Conservation (phyloP, 805 yeast genomes). For the Wickerhamiella kazuoi region DNA sequence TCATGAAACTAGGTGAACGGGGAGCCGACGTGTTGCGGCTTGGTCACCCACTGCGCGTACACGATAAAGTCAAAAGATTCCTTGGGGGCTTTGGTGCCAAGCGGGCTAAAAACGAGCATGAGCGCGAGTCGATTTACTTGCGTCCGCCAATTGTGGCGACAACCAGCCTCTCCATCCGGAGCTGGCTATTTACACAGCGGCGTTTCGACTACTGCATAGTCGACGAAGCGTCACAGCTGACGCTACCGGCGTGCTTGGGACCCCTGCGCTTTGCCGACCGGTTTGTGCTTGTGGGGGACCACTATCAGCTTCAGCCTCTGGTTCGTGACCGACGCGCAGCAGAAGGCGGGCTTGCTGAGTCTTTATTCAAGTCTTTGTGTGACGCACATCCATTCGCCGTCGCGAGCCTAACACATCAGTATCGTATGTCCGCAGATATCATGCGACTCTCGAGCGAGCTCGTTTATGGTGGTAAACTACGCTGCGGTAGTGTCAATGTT, state of each 20-base stretch:
- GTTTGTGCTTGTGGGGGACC: constrained; percentile 92
- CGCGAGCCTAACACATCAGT: constrained; percentile 65
- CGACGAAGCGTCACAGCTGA: constrained; percentile 93
- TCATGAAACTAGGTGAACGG: constrained; percentile 44
- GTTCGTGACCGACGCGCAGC: constrained; percentile 54
- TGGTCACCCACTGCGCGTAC: constrained; percentile 43
- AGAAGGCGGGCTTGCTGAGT: constrained; percentile 45
- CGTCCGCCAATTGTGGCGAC: constrained; percentile 66
- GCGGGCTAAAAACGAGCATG: constrained; percentile 22
- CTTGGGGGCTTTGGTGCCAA: constrained; percentile 22
- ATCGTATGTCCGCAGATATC: constrained; percentile 82
- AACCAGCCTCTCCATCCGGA: constrained; percentile 65
- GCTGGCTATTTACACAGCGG: constrained; percentile 37
- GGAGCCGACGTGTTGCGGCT: constrained; percentile 42
- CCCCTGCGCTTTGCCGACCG: constrained; percentile 63
- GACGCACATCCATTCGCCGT: constrained; percentile 58
- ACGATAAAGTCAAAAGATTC: constrained; percentile 38
- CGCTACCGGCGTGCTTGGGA: constrained; percentile 80
- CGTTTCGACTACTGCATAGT: constrained; percentile 82
- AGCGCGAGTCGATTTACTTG: constrained; percentile 31
- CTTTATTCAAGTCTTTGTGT: constrained; percentile 60
- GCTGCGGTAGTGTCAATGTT: constrained; percentile 57
- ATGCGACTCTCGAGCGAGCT: constrained; percentile 67
- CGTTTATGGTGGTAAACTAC: constrained; percentile 56
- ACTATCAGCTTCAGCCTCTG: constrained; percentile 80